Base-by-base conservation (phyloP, 2,329 filamentous ascomycete species). In the Aspergillus amoenus region DNA sequence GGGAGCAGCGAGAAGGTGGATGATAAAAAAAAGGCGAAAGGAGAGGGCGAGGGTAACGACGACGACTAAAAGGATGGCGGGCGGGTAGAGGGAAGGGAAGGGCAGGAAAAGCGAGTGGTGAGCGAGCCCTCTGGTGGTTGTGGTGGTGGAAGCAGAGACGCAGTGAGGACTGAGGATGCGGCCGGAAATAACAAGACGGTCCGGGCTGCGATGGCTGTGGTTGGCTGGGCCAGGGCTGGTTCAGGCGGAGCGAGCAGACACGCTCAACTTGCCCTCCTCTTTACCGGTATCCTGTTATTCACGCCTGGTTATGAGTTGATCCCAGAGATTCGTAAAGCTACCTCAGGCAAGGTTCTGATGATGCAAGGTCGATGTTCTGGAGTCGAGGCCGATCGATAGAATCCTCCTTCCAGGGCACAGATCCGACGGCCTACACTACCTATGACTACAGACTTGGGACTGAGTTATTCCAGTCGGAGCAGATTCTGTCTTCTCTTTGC, bases 111-210 rank as follows among this genome's bases (percentile, higher is more conserved):
- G 34, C 44, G 47, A 41, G 37, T 24, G 43, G 24, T 27, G 46
- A 24, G 40, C 27, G 34, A 42, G 30, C 22, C 34, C 22, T 51
- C n/a, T 32, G 34, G 18, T 51, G 37, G 21, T 41, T 18, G 46
- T 50, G 52, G 43, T 54, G 54, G 44, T 52, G 43, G 44, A 53
- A 52, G 49, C 37, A 47, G 45, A 52, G 55, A 57, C 27, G 27
- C 27, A 30, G 27, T 30, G 39, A 27, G 39, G 47, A 45, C 49
- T 48, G 43, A 37, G 50, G 50, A 56, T 46, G 51, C 40, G 50
- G 50, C 43, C 50, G 55, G 50, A 57, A 54, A 57, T 57, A 53
- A 53, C 55, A 32, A 48, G 49, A 57, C 48, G 30, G 54, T 49
- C 21, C 37, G 37, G 52, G 52, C 24, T 44, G 49, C 43, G 27